Percentiles rank a stretch among this genome's conserved stretches.
Conservation (phyloP, 1,284 basidiomycete genomes). For the Pascua guehoae region DNA sequence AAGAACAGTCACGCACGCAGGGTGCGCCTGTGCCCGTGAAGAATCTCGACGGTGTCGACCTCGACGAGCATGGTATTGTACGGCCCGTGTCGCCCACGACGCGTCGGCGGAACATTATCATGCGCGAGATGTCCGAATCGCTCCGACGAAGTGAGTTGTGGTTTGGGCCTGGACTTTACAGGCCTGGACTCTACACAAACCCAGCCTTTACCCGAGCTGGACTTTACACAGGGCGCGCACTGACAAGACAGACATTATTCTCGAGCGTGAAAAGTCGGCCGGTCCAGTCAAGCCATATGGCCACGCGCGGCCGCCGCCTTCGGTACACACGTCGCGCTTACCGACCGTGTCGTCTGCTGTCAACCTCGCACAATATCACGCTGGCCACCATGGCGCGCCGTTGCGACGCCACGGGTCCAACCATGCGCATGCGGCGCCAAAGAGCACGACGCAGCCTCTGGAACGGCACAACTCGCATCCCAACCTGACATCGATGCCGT, state of each 20-base stretch:
- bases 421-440: background rate
- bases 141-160: slow-evolving; percentile 40
- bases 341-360: slow-evolving; percentile 27
- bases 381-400: slow-evolving; percentile 9
- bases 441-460: background rate
- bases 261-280: slow-evolving; percentile 45
- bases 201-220: too few relatives aligned
- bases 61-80: slow-evolving; percentile 30
- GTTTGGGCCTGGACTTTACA: background rate
- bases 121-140: slow-evolving; percentile 46
- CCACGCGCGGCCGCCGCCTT: slow-evolving; percentile 28
- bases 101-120: slow-evolving; percentile 40
- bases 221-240: background rate
- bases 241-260: slow-evolving; percentile 33
- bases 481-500: slow-evolving; percentile 13
- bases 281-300: slow-evolving; percentile 13
- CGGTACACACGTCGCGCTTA: slow-evolving; percentile 25
- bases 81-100: slow-evolving; percentile 39
- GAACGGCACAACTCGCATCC: slow-evolving; percentile 29
- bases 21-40: background rate
- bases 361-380: slow-evolving; percentile 26
- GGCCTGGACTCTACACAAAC: background rate
- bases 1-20: background rate
- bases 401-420: slow-evolving; percentile 12
- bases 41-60: slow-evolving; percentile 3